Percentiles rank a stretch among this genome's conserved stretches.
Conservation (phyloP, 768 basidiomycete genomes). For the Hericium rajendrae region DNA sequence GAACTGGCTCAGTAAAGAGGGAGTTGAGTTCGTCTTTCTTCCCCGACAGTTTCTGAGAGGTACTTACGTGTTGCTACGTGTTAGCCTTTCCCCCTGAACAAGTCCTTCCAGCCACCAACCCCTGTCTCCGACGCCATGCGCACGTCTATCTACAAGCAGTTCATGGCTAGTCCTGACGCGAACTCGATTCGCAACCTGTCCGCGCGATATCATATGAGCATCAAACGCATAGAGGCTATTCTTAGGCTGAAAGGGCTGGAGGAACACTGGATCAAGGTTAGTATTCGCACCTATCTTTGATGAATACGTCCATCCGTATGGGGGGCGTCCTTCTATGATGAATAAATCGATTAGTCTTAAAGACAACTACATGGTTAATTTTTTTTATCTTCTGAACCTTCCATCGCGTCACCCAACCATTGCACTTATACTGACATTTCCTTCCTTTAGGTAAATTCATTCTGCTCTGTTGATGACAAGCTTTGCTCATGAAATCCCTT, state of each 20-base stretch:
- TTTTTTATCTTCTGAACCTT: slow-evolving; percentile 28
- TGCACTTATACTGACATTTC: slow-evolving; percentile 13
- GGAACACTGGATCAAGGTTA: slow-evolving; percentile 59
- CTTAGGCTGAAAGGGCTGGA: slow-evolving; percentile 77
- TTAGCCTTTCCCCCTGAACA: slow-evolving; percentile 83
- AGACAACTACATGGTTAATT: slow-evolving; percentile 73
- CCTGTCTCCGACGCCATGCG: slow-evolving; percentile 61
- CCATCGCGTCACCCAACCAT: slow-evolving; percentile 13
- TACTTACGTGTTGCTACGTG: slow-evolving; percentile 5
- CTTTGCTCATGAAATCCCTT: neutral
- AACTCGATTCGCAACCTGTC: slow-evolving; percentile 55
- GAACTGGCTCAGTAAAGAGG: slow-evolving; percentile 53
- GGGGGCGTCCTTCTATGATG: slow-evolving; percentile 38
- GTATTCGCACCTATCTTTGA: slow-evolving; percentile 18
- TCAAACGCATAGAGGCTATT: slow-evolving; percentile 78
- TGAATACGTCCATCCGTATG: slow-evolving; percentile 12
- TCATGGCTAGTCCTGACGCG: slow-evolving; percentile 44
- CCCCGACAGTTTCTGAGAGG: neutral
- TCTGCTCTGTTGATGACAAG: neutral
- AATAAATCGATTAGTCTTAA: slow-evolving; percentile 89
- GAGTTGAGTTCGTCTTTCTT: slow-evolving; percentile 36
- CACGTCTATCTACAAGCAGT: slow-evolving; percentile 47
- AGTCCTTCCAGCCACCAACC: slow-evolving; percentile 69
- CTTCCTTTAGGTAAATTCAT: slow-evolving; percentile 15
- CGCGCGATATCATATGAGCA: slow-evolving; percentile 50